phyloP scores from a whole-genome alignment of 1,284 basidiomycete genomes.

The Pascua guehoae region DNA sequence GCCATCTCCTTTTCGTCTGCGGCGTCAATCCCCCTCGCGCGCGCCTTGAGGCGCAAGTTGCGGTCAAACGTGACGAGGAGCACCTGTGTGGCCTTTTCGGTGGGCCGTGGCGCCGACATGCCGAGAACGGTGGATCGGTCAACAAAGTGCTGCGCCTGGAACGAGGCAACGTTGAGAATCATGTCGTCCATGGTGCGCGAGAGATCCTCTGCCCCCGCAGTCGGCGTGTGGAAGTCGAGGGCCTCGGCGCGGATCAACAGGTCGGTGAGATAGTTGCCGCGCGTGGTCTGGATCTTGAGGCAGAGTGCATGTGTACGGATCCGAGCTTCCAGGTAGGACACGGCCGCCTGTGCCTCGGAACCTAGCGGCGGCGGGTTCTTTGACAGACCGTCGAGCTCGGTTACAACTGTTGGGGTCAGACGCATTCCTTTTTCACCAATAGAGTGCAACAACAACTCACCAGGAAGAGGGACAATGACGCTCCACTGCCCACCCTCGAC shows the following conservation, averaged over 20 bases:
- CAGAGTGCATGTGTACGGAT: conserved; percentile 69
- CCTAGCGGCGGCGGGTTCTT: conserved; percentile 65
- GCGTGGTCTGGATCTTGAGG: conserved; percentile 90
- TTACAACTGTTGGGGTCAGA: conserved; percentile 4
- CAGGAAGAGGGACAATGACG: conserved; percentile 79
- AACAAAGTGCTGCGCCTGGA: conserved; percentile 89
- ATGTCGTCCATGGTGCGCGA: conserved; percentile 90
- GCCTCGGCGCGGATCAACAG: conserved; percentile 80
- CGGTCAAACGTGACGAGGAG: conserved; percentile 86
- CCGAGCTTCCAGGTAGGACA: conserved; percentile 70
- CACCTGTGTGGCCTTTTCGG: conserved; percentile 61
- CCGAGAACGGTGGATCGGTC: conserved; percentile 73
- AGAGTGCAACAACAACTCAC: conserved; percentile 20
- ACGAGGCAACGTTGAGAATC: conserved; percentile 83
- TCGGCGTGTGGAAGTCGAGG: conserved; percentile 60
- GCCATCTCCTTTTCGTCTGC: conserved; percentile 48
- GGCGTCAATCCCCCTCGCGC: conserved; percentile 42
- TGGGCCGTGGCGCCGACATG: conserved; percentile 13
- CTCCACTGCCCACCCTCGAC: conserved; percentile 82
- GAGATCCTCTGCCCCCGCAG: conserved; percentile 40
- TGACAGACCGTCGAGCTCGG: conserved; percentile 83
- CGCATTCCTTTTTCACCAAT: no score
- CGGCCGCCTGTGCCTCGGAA: conserved; percentile 62
- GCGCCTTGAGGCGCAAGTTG: conserved; percentile 56
- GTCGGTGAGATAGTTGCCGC: conserved; percentile 86